Base-by-base conservation (phyloP, 331 rosid genomes). In the Prunus yedoensis region DNA sequence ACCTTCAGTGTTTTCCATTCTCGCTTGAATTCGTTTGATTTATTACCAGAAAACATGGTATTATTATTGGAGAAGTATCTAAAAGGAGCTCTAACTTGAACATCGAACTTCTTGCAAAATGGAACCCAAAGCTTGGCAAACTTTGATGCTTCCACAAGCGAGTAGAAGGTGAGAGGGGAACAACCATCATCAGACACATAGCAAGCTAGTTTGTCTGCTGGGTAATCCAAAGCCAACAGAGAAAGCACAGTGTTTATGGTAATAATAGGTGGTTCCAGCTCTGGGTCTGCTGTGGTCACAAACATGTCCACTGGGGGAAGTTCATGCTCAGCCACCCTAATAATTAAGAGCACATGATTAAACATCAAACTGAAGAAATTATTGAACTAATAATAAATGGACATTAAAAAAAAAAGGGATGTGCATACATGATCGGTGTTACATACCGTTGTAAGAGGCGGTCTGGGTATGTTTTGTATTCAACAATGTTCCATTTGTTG, bases 121-220 rank as follows among this genome's bases (percentile, higher is more conserved):
- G 96, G 93, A 52, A 90, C 80, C 97, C 97, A 92, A 32, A 76
- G 60, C 71, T 77, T 74, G 0, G 93, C 93, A 69, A 89, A 93
- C 59, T 86, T 81, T 2, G 86, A 66, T 15, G 90, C 90, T 88
- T 89, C 90, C 5, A 74, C 16, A 7, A 93, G 93, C 2, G 87
- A 88, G 78, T 85, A 85, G 10, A 77, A 85, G 32, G 89, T 87
- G 53, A 83, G 51, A 35, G 87, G 84, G n/a, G 98, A 90, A 28
- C 96, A 93, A 0, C 88, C 98, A 79, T 93, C 97, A 71, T 93
- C 97, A 1, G 96, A 90, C 3, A 92, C 97, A 73, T 92, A 92
- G 66, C 97, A 92, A 73, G 91, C 93, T 27, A 93, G 77, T 79
- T 86, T 93, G 68, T 85, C 51, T 32, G 93, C 2, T 0, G 96